Conservation (phyloP, 129 eudicot genomes). For the Flaveria bidentis region DNA sequence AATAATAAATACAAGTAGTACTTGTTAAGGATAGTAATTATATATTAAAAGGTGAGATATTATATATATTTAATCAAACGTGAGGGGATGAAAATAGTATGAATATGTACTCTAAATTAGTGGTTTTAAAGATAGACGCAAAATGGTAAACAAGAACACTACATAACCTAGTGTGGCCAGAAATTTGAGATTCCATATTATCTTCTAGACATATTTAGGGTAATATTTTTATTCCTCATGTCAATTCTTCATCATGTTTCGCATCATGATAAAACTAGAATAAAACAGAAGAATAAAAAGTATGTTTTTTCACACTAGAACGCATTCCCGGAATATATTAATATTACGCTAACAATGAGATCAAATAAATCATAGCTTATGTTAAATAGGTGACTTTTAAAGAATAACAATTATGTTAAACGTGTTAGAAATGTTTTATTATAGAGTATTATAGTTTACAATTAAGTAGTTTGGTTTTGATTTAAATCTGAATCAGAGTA, state of each 20-base stretch:
- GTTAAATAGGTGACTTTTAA: too few species aligned
- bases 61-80: background rate
- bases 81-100: slow-evolving; percentile 15
- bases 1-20: too few species aligned
- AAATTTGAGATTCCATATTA: slow-evolving; percentile 33
- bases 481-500: background rate
- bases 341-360: too few species aligned
- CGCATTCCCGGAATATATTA: too few species aligned
- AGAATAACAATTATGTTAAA: background rate
- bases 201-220: slow-evolving; percentile 21
- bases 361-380: too few species aligned
- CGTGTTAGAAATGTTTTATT: background rate
- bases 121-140: slow-evolving; percentile 27
- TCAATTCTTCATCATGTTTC: slow-evolving; percentile 17
- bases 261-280: background rate
- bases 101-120: background rate
- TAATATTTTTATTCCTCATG: slow-evolving; percentile 19
- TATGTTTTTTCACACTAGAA: too few species aligned
- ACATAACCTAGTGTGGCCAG: slow-evolving; percentile 20
- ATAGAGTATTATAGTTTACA: background rate
- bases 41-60: background rate
- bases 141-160: slow-evolving; percentile 15
- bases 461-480: background rate
- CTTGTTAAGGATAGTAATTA: too few species aligned
- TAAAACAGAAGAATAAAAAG: background rate